Percentiles rank a stretch among this genome's conserved stretches.
phyloP scores from a whole-genome alignment of 2,329 filamentous ascomycete genomes.

The Colletotrichum simmondsii region DNA sequence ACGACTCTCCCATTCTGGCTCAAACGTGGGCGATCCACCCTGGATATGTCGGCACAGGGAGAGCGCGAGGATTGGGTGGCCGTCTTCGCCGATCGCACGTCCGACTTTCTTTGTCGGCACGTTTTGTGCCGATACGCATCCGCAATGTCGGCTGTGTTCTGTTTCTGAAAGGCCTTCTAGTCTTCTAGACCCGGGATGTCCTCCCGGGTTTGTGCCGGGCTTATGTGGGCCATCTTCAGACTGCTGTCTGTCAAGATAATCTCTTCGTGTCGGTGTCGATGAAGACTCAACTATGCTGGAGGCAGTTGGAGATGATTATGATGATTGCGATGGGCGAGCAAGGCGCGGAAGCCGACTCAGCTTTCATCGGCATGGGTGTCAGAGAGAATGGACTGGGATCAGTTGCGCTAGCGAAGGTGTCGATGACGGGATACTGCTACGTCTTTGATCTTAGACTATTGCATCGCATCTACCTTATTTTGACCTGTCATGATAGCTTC shows the following conservation, averaged over 20 bases:
- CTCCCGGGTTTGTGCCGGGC: background rate
- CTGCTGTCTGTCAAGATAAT: background rate
- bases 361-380: background rate
- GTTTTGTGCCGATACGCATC: conserved; percentile 32
- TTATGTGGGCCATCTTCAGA: too few relatives aligned
- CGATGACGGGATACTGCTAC: background rate
- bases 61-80: conserved; percentile 13
- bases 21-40: conserved; percentile 9
- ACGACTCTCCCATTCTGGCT: background rate
- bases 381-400: background rate
- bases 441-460: background rate
- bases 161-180: background rate
- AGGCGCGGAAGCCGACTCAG: background rate
- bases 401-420: background rate
- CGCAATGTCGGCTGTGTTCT: background rate
- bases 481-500: background rate
- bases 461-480: background rate
- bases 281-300: background rate
- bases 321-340: background rate
- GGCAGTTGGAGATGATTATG: background rate
- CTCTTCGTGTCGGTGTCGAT: background rate
- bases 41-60: conserved; percentile 22
- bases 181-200: background rate
- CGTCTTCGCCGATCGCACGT: conserved; percentile 13
- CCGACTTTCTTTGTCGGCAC: conserved; percentile 29